Percentiles rank a stretch among this genome's conserved stretches.
These are phyloP conservation scores for Rhodamnia argentea DNA, from an alignment of 345 rosid genomes.

Conservation along the genomic window DNA sequence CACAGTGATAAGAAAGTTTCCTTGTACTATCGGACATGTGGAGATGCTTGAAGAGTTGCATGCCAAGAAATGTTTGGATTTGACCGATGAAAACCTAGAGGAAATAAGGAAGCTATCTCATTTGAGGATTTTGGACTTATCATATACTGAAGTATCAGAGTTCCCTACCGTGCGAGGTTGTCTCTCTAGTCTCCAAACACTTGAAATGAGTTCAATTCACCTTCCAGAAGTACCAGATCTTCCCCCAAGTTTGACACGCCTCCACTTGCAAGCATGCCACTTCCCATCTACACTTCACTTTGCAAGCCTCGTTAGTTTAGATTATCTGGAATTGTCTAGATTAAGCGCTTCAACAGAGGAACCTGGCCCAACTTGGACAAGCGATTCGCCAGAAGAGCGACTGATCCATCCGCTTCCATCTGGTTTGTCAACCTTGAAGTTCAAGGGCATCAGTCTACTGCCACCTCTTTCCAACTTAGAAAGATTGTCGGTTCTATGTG, in stretches of 20 bases:
- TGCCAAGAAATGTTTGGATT: not conserved
- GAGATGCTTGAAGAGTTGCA: not conserved
- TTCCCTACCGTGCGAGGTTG: not conserved
- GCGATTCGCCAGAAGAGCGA: not conserved
- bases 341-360: not conserved
- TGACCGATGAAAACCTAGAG: not conserved
- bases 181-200: not conserved
- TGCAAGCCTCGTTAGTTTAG: not conserved
- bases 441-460: not conserved
- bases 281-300: not conserved
- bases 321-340: not conserved
- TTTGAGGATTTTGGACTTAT: not conserved
- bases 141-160: not conserved
- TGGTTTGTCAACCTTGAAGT: not conserved
- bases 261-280: not conserved
- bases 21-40: not conserved
- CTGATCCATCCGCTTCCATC: not conserved
- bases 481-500: not conserved
- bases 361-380: not conserved
- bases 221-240: not conserved
- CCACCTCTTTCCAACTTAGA: not conserved
- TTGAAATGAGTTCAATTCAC: not conserved
- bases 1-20: not conserved
- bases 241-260: not conserved
- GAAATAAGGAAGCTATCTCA: not conserved